Percentiles rank a stretch among this genome's conserved stretches.
phyloP scores from a whole-genome alignment of 2,329 filamentous ascomycete genomes.

The Colletotrichum sp. region DNA sequence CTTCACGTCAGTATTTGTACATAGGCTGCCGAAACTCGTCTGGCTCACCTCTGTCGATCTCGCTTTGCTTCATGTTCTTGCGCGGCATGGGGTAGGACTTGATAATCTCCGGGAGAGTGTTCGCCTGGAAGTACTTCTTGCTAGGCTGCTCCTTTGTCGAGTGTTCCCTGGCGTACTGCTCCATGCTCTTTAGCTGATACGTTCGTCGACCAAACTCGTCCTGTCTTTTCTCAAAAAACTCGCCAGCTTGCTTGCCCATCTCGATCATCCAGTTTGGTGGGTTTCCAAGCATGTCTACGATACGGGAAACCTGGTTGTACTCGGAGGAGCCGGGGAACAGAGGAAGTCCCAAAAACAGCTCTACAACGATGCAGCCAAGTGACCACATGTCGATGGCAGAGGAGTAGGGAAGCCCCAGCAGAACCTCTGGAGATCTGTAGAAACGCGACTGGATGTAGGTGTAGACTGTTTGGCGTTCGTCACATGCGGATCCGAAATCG shows the following conservation, averaged over 20 bases:
- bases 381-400: conserved; percentile 99
- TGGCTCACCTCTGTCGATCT: conserved; percentile 86
- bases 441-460: conserved; percentile 99
- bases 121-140: conserved; percentile 99
- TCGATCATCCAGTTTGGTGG: conserved; percentile 99
- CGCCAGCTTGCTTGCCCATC: conserved; percentile 95
- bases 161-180: conserved; percentile 95
- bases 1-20: conserved; percentile 23
- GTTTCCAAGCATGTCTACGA: conserved; percentile 97
- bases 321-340: conserved; percentile 97
- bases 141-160: conserved; percentile 97
- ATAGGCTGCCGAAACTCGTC: background rate
- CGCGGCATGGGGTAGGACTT: conserved; percentile 97
- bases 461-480: conserved; percentile 97
- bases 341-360: conserved; percentile 92
- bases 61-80: conserved; percentile 98
- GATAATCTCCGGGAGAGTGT: conserved; percentile 94
- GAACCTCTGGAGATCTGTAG: conserved; percentile 94
- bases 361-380: conserved; percentile 95
- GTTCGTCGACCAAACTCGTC: conserved; percentile 93
- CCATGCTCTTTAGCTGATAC: conserved; percentile 95
- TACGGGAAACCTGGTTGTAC: conserved; percentile 97
- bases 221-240: conserved; percentile 92
- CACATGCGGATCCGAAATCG: conserved; percentile 97
- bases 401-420: conserved; percentile 95